Base-by-base conservation (phyloP, 148 eudicot species). In the Persicaria tinctoria region DNA sequence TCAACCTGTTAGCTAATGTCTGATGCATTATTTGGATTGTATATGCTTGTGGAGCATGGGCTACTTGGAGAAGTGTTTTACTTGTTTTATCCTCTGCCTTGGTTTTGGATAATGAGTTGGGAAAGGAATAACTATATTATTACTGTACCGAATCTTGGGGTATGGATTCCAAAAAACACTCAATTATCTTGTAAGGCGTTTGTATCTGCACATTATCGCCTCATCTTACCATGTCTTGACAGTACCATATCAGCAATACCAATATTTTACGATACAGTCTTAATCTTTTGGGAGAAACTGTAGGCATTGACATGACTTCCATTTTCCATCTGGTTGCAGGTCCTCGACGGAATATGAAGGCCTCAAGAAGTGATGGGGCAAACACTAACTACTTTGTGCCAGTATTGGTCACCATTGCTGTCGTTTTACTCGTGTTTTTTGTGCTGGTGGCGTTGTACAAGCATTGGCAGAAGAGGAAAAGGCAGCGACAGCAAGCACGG, bases 401-500 rank as follows among this genome's bases (percentile, higher is more conserved):
- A n/a, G 60, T 87, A 74, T 45, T 79, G 49, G 77, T 84, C 78
- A 86, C 88, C 63, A 78, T 48, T 70, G 75, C 68, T 76, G 80
- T 79, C 49, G 78, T 87, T 60, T 46, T 73, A 75, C 14, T 86
- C 59, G 75, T 87, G 7, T 54, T 86, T 70, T 9, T 79, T 73
- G 93, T 81, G 23, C 45, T 85, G 62, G 68, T 83, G 17, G 83
- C 83, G n/a, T 90, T 77, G 6, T 85, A 83, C 78, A 92, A 87
- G 82, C 84, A 70, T 74, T 90, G 92, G 91, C 85, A 80, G 76
- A 90, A 82, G 85, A 87, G 87, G 69, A 95, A 79, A 85, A 89
- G 89, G 75, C 85, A 84, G 74, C 84, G 88, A 76, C 91, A 91
- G 32, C 98, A 95, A 75, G 96, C 96, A n/a, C 87, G 92, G 23